Base-by-base conservation (phyloP, 352 stramenopile genomes). In the Globisporangium echinulatum region DNA sequence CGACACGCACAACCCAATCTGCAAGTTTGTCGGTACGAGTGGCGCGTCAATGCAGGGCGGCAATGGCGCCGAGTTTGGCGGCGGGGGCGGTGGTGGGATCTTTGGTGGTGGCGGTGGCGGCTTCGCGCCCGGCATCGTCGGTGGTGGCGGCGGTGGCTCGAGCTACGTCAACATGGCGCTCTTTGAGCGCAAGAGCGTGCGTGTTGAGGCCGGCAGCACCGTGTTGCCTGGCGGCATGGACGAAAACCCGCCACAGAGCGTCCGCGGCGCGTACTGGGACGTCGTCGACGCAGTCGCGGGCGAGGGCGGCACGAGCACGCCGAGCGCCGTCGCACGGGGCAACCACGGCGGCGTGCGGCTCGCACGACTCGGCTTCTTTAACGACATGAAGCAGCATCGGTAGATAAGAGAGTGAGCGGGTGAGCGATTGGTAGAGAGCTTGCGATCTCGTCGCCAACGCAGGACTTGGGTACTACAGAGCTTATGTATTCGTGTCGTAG, bases 341-440 rank as follows among this genome's bases (percentile, higher is more conserved):
- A 90, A 87, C 55, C 71, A 92, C 53, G 82, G 82, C 8, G 79
- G 73, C 36, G 74, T 90, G 8, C 78, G 82, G 2, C 68, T 90
- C 17, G 82, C 80, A 7, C 70, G 71, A 7, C 64, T 64, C 17
- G 80, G 82, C 0, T 92, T 90, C 56, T 90, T 87, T 64, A 73
- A 82, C 37, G 79, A 92, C 50, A 92, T 92, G 80, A 85, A 87
- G 52, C 74, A 82, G 53, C 64, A 84, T 65, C 67, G 63, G 7
- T 87, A 33, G 25, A 33, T 3, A 33, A 33, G 25, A 33, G 2
- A 33, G 25, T 33, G 25, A 33, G 25, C 25, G 25, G 25, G 25
- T 3, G 25, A 33, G 25, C 25, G 25, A 33, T 33, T 33, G 25
- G 25, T 33, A 33, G 25, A 33, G 25, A 33, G 25, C 25, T 33